These are phyloP conservation scores for Alloteropsis angusta DNA, from an alignment of 202 grass and related monocot species.

Conservation along the genomic window DNA sequence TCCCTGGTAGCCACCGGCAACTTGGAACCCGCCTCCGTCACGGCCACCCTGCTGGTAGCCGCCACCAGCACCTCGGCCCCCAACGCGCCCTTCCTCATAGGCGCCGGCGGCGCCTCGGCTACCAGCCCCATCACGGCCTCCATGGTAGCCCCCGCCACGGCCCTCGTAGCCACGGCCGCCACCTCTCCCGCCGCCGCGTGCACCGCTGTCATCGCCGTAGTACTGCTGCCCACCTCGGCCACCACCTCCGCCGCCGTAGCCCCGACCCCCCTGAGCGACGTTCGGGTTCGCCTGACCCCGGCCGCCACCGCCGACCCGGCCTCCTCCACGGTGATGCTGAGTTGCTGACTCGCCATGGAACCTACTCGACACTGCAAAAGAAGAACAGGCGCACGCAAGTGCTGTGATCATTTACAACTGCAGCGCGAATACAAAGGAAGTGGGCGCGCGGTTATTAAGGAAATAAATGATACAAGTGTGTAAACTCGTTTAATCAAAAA, in stretches of 20 bases:
- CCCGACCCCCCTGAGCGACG: neutral
- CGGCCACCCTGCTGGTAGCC: neutral
- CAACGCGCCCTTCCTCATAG: neutral
- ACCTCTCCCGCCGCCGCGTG: neutral
- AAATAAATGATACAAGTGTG: no score
- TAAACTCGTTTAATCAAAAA: no score
- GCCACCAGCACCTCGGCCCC: neutral
- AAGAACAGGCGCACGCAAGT: neutral
- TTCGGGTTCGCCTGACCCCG: neutral
- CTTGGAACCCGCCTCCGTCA: neutral
- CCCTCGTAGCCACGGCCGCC: neutral
- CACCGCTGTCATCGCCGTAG: neutral
- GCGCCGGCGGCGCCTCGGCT: neutral
- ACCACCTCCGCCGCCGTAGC: neutral
- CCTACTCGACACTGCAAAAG: neutral
- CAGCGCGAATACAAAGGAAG: neutral
- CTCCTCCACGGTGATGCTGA: slow-evolving; percentile 3
- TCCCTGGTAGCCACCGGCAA: neutral
- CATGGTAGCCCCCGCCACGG: neutral
- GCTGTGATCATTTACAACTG: neutral
- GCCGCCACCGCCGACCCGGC: neutral
- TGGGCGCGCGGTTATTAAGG: neutral
- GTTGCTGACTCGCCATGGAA: slow-evolving; percentile 21
- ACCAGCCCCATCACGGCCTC: neutral
- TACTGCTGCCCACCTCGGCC: neutral